Conservation (phyloP, 129 eudicot genomes). For the Pittosporum tobira region DNA sequence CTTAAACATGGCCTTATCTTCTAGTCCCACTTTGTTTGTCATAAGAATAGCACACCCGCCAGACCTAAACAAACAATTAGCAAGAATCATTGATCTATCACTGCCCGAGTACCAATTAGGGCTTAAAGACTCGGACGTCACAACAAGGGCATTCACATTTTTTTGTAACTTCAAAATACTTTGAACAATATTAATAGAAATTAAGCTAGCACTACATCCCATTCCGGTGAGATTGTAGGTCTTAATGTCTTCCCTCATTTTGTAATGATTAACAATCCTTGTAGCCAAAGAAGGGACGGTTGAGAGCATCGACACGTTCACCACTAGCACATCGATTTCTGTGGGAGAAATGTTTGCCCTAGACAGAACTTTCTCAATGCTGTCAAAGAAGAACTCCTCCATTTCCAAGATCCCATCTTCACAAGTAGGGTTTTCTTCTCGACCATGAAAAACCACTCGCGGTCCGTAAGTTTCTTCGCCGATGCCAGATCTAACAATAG, state of each 20-base stretch:
- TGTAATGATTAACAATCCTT: constrained; percentile 6
- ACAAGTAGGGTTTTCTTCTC: constrained; percentile 8
- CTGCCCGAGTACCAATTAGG: constrained; percentile 7
- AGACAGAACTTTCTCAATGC: not conserved
- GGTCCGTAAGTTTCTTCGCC: constrained; percentile 12
- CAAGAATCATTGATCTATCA: constrained; percentile 12
- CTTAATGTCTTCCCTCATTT: constrained; percentile 12
- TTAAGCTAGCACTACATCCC: constrained; percentile 13
- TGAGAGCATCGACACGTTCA: constrained; percentile 6
- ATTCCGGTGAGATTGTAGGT: constrained; percentile 10
- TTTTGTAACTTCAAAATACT: not conserved
- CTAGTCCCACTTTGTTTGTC: constrained; percentile 6
- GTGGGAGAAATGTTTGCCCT: not conserved
- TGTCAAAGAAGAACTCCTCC: constrained; percentile 22
- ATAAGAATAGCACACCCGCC: constrained; percentile 10
- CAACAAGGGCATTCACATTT: constrained; percentile 13
- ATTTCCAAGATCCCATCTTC: constrained; percentile 12
- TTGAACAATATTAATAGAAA: constrained; percentile 6
- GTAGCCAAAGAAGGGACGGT: not conserved
- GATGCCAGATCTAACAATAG: constrained; percentile 12
- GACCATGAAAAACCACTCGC: not conserved
- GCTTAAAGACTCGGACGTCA: constrained; percentile 2
- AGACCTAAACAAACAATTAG: constrained; percentile 13
- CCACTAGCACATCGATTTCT: constrained; percentile 4
- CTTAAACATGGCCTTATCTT: constrained; percentile 4